Base-by-base conservation (phyloP, 1,139 yeast species). In the Geotrichum reessii region DNA sequence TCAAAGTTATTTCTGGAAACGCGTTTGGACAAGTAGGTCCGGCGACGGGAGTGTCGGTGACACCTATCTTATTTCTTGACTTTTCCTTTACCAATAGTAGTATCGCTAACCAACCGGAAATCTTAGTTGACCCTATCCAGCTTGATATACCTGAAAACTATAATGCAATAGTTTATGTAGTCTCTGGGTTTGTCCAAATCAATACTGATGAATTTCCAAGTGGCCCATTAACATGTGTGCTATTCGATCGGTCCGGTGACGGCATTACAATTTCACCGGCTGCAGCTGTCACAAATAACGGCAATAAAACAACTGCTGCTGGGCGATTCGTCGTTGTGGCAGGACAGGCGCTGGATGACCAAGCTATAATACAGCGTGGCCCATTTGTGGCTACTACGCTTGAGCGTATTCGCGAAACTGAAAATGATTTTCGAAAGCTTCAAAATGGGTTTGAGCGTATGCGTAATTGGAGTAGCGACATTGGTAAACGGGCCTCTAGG, bases 331-430 rank as follows among this genome's bases (percentile, higher is more conserved):
- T 87, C 4, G 67, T 91, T 37, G 76, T 90, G 62, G 96, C 91
- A 44, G 97, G 97, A 55, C 76, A 87, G 71, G 80, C 81, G 50
- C 80, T 82, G 50, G 76, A 90, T 61, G 81, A 88, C 66, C 97
- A 91, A 74, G 81, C 83, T 19, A 79, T 87, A 57, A 87, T 88
- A 47, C 96, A 91, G 71, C 87, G 90, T 69, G 97, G 97, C 12
- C 96, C 96, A 22, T 90, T 88, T 71, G 95, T 87, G 19, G 93
- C 88, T 60, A 81, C 85, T 8, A 75, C 85, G 24, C 76, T 77
- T 60, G 84, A 81, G 56, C 81, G 81, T 65, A 85, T 89, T 61
- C 78, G 81, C 65, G 75, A 85, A 67, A 93, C 90, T 0, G 84
- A 86, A 67, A 68, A 75, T 71, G 93, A 87, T 70, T 90, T 85